phyloP scores from a whole-genome alignment of 139 green algal species.

The Parachlorella kessleri region DNA sequence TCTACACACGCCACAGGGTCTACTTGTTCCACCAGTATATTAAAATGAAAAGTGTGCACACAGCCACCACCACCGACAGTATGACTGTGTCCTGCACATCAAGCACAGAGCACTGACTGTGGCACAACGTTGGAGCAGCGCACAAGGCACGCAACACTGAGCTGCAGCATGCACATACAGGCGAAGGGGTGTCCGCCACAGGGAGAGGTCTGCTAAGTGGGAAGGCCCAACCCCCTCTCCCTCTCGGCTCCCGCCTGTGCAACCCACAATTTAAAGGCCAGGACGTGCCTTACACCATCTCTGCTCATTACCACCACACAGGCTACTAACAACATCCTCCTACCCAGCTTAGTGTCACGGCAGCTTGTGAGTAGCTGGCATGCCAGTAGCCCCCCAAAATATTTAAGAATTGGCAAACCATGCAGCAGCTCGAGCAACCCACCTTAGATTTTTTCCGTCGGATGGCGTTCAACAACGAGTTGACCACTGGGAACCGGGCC shows the following conservation, averaged over 20 bases:
- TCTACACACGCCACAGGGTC: too few species aligned
- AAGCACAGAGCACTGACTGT: background rate
- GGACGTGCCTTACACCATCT: background rate
- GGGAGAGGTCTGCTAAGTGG: too few species aligned
- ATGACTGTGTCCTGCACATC: conserved; percentile 85
- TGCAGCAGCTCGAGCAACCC: background rate
- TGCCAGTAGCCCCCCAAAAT: too few species aligned
- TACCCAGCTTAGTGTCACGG: too few species aligned
- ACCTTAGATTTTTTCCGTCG: conserved; percentile 58
- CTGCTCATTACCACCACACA: background rate
- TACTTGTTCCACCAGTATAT: conserved; percentile 85
- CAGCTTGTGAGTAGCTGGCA: too few species aligned
- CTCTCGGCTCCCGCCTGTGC: background rate
- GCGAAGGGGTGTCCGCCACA: too few species aligned
- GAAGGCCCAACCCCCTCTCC: background rate
- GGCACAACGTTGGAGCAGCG: background rate
- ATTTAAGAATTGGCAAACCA: too few species aligned
- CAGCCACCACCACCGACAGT: conserved; percentile 76
- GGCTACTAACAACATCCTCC: background rate
- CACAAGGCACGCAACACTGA: background rate
- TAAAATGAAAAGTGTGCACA: conserved; percentile 84
- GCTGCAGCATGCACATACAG: background rate
- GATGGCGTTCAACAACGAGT: conserved; percentile 85
- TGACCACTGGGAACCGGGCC: conserved; percentile 83
- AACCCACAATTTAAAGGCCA: background rate